Percentiles rank a stretch among this genome's conserved stretches.
phyloP scores from a whole-genome alignment of 352 stramenopile genomes.

The Globisporangium splendens region DNA sequence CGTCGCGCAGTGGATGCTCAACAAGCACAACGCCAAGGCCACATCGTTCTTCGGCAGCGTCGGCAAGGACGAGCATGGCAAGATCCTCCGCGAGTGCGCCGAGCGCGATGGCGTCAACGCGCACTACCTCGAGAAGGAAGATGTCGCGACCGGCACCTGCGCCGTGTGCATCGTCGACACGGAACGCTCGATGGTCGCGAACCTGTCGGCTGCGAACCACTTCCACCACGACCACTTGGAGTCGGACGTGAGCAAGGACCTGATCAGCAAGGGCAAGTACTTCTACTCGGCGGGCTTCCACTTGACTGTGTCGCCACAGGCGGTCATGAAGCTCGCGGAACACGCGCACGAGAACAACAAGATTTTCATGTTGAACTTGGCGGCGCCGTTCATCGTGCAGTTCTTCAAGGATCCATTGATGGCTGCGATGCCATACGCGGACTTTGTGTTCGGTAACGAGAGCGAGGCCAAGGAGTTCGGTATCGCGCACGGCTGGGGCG shows the following conservation, averaged over 20 bases:
- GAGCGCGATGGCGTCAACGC: conserved; percentile 93
- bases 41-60: conserved; percentile 97
- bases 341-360: conserved; percentile 93
- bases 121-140: conserved; percentile 96
- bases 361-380: conserved; percentile 97
- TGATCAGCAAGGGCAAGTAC: conserved; percentile 92
- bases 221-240: conserved; percentile 92
- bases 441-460: conserved; percentile 99
- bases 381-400: conserved; percentile 97
- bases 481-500: conserved; percentile 87
- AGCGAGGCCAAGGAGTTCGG: conserved; percentile 96
- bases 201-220: conserved; percentile 98
- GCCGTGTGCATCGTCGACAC: conserved; percentile 95
- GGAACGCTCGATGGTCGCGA: conserved; percentile 96
- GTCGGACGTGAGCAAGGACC: conserved; percentile 88
- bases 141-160: conserved; percentile 95
- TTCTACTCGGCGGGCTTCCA: conserved; percentile 99
- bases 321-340: conserved; percentile 91
- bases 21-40: conserved; percentile 70
- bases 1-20: conserved; percentile 99
- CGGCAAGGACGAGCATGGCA: conserved; percentile 93
- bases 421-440: conserved; percentile 91
- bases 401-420: conserved; percentile 97
- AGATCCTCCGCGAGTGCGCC: conserved; percentile 92
- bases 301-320: conserved; percentile 95